Base-by-base conservation (phyloP, 2,329 filamentous ascomycete species). In the Pseudopithomyces chartarum region DNA sequence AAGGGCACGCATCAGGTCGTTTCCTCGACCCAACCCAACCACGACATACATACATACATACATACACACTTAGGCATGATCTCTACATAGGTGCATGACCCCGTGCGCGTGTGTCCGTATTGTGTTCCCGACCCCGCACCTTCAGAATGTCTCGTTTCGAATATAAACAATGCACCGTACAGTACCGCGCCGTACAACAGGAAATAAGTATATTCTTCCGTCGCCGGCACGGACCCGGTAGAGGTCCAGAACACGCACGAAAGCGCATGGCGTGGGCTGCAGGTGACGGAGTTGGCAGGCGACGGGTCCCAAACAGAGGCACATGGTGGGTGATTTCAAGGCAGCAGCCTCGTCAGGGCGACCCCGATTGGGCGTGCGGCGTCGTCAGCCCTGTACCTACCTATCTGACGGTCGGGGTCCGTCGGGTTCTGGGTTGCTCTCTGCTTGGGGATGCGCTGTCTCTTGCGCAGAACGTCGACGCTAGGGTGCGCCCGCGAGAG, bases 361-460 rank as follows among this genome's bases (percentile, higher is more conserved):
- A 13, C 36, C 38, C 54, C 53, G 55, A 70, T 73, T 69, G 66
- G 66, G 26, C 26, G 8, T 44, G 39, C 17, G 20, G 48, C 36
- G 48, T 7, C 48, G 50, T 50, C 55, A 63, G 62, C 64, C 64
- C 53, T 68, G 63, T 59, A 62, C 55, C 49, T 42, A 62, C 60
- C 65, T 47, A 29, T 29, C 26, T 29, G 26, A 29, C 26, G 26
- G 26, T 54, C 53, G 54, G 56, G 59, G 53, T 59, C 59, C 45
- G 39, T 64, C 57, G 52, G 56, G 56, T 55, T 61, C 57, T 69
- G 56, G 62, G 42, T 47, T 50, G 40, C 40, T 42, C 23, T 36
- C 52, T 63, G 71, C 61, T 68, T 63, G 58, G 67, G 59, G 62
- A 68, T 73, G 71, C 65, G 71, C 65, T 74, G 71, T 70, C 69